Percentiles rank a stretch among this genome's conserved stretches.
These are phyloP conservation scores for Prunus mongolica DNA, from an alignment of 306 rosid genomes.

Conservation along the genomic window DNA sequence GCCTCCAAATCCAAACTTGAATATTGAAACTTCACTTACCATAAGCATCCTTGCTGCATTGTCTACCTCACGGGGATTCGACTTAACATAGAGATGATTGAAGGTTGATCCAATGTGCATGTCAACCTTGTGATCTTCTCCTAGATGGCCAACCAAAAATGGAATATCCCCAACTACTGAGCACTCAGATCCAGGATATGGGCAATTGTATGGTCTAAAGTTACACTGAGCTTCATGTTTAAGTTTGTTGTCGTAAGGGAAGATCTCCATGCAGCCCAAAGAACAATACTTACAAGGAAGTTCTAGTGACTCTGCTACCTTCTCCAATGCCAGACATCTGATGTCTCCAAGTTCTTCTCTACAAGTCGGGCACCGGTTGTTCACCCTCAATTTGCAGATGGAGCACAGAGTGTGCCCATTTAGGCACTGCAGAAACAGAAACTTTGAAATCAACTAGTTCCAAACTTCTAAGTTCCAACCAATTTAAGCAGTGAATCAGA, in stretches of 20 bases:
- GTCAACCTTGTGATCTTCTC: conserved; percentile 27
- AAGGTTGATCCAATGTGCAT: conserved; percentile 22
- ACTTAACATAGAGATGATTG: conserved; percentile 26
- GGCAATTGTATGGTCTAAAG: conserved; percentile 27
- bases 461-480: background rate
- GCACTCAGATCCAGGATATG: conserved; percentile 24
- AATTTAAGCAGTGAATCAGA: background rate
- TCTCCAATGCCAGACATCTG: conserved; percentile 27
- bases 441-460: background rate
- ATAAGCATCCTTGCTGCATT: conserved; percentile 26
- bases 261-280: conserved; percentile 22
- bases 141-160: conserved; percentile 21
- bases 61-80: conserved; percentile 10
- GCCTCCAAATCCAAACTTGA: background rate
- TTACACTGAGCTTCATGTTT: conserved; percentile 20
- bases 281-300: conserved; percentile 25
- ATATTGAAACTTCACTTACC: conserved; percentile 5
- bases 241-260: conserved; percentile 27
- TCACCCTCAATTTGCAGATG: conserved; percentile 19
- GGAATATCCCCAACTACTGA: conserved; percentile 13
- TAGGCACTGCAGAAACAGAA: conserved; percentile 23
- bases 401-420: conserved; percentile 29
- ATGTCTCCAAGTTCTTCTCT: conserved; percentile 28
- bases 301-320: conserved; percentile 21
- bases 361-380: conserved; percentile 26